Percentiles rank a stretch among this genome's conserved stretches.
phyloP scores from a whole-genome alignment of 2,329 filamentous ascomycete genomes.

The Triangularia verruculosa region DNA sequence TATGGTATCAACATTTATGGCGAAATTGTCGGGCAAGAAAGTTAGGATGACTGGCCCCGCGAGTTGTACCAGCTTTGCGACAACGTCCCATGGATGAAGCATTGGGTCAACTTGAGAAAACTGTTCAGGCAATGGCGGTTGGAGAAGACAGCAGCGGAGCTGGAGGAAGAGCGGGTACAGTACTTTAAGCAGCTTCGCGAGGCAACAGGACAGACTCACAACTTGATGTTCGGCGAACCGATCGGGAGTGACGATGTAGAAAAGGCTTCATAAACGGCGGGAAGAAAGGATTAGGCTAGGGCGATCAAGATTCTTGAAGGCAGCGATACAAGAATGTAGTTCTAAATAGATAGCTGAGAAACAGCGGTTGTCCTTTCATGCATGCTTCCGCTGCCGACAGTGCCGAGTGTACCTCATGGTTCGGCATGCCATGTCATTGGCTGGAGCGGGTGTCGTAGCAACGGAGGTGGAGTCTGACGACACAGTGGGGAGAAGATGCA shows the following conservation, averaged over 20 bases:
- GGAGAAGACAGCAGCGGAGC: too few relatives aligned
- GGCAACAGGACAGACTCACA: not conserved
- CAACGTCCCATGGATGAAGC: too few relatives aligned
- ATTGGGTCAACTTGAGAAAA: not conserved
- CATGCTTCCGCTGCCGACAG: too few relatives aligned
- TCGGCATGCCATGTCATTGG: not conserved
- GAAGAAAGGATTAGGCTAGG: too few relatives aligned
- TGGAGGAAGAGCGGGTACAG: not conserved
- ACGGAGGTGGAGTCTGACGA: conserved; percentile 10
- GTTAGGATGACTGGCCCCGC: not conserved
- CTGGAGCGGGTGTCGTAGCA: conserved; percentile 4
- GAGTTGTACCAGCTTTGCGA: not conserved
- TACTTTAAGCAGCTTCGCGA: not conserved
- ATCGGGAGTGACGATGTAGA: not conserved
- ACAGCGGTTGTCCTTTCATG: too few relatives aligned
- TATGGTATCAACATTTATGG: not conserved
- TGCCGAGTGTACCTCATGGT: not conserved
- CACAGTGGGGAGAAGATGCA: conserved; percentile 9
- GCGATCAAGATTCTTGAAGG: not conserved
- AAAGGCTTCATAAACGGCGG: too few relatives aligned
- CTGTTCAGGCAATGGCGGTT: not conserved
- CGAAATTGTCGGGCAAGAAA: not conserved
- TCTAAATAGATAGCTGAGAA: not conserved
- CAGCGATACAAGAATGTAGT: not conserved
- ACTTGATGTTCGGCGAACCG: not conserved